Evolutionary conservation across 2,329 filamentous ascomycete genomes (phyloP).

Genomic region (Ophidiomyces ophidiicola): DNA sequence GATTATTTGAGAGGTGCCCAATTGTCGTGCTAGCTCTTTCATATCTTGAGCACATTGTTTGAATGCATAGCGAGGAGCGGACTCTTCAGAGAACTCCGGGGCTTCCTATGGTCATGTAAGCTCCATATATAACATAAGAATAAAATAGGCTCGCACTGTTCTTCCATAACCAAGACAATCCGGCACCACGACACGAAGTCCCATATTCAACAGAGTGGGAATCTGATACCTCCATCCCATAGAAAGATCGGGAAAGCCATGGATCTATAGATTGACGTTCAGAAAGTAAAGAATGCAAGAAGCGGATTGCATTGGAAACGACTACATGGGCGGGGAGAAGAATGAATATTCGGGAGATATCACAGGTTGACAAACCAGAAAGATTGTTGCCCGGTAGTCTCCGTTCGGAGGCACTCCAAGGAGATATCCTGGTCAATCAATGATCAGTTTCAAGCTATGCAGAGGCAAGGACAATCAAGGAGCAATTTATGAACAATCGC

Average conservation of each 20-base stretch:
- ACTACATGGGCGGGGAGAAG: too few relatives aligned
- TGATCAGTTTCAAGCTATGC: background rate
- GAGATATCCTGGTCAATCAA: constrained; percentile 37
- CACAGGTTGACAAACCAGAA: constrained; percentile 34
- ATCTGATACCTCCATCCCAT: constrained; percentile 88
- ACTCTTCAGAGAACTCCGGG: constrained; percentile 46
- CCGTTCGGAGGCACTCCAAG: constrained; percentile 36
- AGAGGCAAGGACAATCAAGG: background rate
- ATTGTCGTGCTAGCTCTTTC: constrained; percentile 53
- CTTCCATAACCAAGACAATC: constrained; percentile 80
- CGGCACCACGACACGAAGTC: constrained; percentile 67
- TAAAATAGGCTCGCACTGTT: constrained; percentile 40
- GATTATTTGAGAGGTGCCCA: constrained; percentile 50
- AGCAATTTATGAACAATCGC: background rate
- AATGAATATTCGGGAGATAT: background rate
- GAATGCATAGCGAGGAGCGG: constrained; percentile 51
- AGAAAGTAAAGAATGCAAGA: too few relatives aligned
- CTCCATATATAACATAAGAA: background rate
- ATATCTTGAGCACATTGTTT: constrained; percentile 66
- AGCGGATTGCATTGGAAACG: too few relatives aligned
- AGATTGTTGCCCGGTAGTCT: constrained; percentile 40
- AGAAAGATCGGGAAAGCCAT: constrained; percentile 72
- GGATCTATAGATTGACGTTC: constrained; percentile 37
- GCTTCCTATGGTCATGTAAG: constrained; percentile 25
- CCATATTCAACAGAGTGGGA: constrained; percentile 57